Conservation (phyloP, 805 yeast species). For the Candida ficus region DNA sequence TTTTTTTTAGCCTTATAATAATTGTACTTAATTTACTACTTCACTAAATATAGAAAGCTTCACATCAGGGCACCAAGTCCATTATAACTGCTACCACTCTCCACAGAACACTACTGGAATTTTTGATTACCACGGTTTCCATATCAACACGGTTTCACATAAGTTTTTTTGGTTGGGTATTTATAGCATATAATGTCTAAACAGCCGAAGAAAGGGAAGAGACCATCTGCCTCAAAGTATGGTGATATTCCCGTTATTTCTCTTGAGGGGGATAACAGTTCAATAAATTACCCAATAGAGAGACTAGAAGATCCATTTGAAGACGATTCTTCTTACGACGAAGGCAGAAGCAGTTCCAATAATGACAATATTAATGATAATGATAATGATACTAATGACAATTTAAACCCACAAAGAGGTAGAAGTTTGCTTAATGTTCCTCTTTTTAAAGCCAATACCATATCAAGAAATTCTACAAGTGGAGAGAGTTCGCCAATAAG, state of each 20-base stretch:
- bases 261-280: background rate
- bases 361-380: background rate
- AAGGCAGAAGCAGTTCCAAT: too few relatives aligned
- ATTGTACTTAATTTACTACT: too few relatives aligned
- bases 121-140: too few relatives aligned
- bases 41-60: background rate
- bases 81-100: too few relatives aligned
- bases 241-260: conserved; percentile 10
- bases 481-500: background rate
- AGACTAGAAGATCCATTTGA: background rate
- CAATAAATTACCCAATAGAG: background rate
- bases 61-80: too few relatives aligned
- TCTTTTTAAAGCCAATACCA: background rate
- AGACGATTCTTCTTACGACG: background rate
- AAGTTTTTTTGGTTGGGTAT: background rate
- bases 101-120: too few relatives aligned
- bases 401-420: too few relatives aligned
- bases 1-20: background rate
- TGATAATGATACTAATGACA: background rate
- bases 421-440: conserved; percentile 1
- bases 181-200: too few relatives aligned
- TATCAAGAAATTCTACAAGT: background rate
- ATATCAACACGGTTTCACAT: background rate
- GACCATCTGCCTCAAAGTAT: background rate
- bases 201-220: too few relatives aligned